These are phyloP conservation scores for Metrosideros polymorpha DNA, from an alignment of 441 rosid species.

Conservation along the genomic window DNA sequence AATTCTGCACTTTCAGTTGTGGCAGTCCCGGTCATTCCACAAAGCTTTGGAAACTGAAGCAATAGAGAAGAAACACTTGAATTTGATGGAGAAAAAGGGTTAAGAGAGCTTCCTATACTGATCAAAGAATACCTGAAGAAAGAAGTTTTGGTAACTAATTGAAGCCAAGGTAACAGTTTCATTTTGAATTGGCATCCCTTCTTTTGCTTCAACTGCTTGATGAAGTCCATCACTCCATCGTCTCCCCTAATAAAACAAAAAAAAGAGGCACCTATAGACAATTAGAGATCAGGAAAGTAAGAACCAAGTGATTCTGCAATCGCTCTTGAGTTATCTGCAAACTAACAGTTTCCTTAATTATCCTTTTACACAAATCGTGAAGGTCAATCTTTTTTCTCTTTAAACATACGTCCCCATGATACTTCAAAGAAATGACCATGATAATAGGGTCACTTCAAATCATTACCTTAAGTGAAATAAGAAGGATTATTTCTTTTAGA, in stretches of 20 bases:
- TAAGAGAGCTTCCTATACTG: constrained; percentile 1
- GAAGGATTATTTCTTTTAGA: neutral
- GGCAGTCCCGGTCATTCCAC: constrained; percentile 99
- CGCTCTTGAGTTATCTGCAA: neutral
- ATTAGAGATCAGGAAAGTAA: neutral
- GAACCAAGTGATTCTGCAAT: neutral
- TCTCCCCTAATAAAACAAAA: constrained; percentile 51
- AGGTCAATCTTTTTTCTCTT: neutral
- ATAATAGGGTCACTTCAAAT: neutral
- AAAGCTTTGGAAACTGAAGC: constrained; percentile 85
- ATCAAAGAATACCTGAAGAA: constrained; percentile 67
- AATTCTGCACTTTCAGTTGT: constrained; percentile 94
- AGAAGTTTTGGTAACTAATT: constrained; percentile 95
- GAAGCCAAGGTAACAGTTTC: constrained; percentile 95
- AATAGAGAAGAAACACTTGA: neutral
- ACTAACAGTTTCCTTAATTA: neutral
- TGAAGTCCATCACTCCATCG: constrained; percentile 99
- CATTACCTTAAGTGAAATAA: neutral
- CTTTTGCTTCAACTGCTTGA: constrained; percentile 99
- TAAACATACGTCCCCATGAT: neutral
- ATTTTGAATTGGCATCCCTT: constrained; percentile 91
- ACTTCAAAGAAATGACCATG: neutral
- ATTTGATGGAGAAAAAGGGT: neutral
- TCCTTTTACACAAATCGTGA: neutral
- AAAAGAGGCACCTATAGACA: neutral